Base-by-base conservation (phyloP, 208 protist species). In the Trypanosoma rangeli region DNA sequence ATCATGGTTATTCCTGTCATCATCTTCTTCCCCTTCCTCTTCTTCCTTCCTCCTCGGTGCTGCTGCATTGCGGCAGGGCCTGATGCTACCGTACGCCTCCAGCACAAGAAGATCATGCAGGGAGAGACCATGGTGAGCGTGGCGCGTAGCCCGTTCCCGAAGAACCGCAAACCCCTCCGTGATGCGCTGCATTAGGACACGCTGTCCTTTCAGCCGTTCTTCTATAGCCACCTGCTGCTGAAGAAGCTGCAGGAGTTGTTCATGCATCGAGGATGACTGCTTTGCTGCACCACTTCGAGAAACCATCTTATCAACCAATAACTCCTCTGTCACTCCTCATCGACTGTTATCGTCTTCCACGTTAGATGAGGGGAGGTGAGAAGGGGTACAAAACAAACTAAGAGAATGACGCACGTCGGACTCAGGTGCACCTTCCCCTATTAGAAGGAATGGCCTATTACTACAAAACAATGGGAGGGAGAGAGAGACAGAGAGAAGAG, bases 31-130 rank as follows among this genome's bases (percentile, higher is more conserved):
- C 13, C 15, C 5, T 42, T 52, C 46, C 26, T 20, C 28, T 15
- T 35, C 15, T 9, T 29, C n/a, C 33, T 37, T 37, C 33, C 33
- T 37, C 4, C 33, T 37, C 15, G 48, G 12, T 26, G 26, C 4
- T 1, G 3, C 18, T 62, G 61, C 18, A 7, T n/a, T 26, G 12
- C 5, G 28, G 56, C n/a, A 55, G 2, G 18, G 20, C 18, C 20
- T 28, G 35, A 22, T 31, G 28, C 42, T 31, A 16, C 26, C 57
- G 65, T 68, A 73, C 12, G 74, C 29, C 22, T 56, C 44, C 7
- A 73, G 48, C 24, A 67, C 8, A 15, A 85, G 71, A 29, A 86
- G 67, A 65, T 86, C 82, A 52, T 86, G 74, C 20, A 86, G 64
- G 10, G 82, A 77, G 33, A 81, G 52, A 52, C 80, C 67, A 13